Conservation (phyloP, 257 asterid species). For the Haberlea rhodopensis region DNA sequence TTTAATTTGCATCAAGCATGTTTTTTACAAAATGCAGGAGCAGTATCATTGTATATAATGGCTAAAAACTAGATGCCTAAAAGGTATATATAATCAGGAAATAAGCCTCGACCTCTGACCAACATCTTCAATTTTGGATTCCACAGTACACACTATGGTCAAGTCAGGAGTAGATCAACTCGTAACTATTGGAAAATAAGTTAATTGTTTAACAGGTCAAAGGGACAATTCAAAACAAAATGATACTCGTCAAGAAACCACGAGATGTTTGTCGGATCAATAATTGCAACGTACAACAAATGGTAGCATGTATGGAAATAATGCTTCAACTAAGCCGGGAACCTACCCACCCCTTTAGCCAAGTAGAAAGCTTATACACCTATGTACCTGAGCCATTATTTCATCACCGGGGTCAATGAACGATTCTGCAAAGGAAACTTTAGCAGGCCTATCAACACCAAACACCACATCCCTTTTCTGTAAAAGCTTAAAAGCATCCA, state of each 20-base stretch:
- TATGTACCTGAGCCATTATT: slow-evolving; percentile 96
- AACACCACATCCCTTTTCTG: slow-evolving; percentile 85
- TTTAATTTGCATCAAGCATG: background rate
- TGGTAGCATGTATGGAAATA: slow-evolving; percentile 2
- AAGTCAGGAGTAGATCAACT: slow-evolving; percentile 4
- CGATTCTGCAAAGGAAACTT: slow-evolving; percentile 98
- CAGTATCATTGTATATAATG: background rate
- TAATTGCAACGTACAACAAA: slow-evolving; percentile 7
- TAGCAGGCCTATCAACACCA: slow-evolving; percentile 34
- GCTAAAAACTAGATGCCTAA: background rate
- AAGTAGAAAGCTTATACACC: slow-evolving; percentile 32
- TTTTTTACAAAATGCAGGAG: too few relatives aligned
- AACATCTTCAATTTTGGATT: slow-evolving; percentile 13
- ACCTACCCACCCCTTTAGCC: slow-evolving; percentile 6
- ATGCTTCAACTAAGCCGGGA: slow-evolving; percentile 15
- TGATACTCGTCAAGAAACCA: slow-evolving; percentile 1
- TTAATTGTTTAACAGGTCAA: background rate
- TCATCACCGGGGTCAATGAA: slow-evolving; percentile 98
- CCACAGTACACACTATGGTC: background rate
- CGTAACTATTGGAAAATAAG: background rate
- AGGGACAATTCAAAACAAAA: slow-evolving; percentile 12
- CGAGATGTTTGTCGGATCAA: too few relatives aligned
- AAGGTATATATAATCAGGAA: background rate
- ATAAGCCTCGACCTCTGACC: slow-evolving; percentile 1
- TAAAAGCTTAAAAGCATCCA: slow-evolving; percentile 95